Base-by-base conservation (phyloP, 768 basidiomycete species). In the Boletus pseudo-olivaceus region DNA sequence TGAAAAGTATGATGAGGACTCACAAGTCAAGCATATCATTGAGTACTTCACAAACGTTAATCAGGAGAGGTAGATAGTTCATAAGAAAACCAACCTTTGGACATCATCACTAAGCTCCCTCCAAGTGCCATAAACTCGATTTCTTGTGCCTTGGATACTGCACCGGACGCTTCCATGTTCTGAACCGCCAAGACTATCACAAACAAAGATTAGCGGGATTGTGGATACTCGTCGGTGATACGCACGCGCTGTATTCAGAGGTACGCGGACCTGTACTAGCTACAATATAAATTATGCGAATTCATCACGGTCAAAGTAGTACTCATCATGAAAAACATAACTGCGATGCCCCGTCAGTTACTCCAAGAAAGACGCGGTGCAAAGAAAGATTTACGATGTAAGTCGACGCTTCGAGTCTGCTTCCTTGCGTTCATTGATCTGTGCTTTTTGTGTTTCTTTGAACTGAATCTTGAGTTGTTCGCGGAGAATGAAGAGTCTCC, bases 91-190 rank as follows among this genome's bases (percentile, higher is more conserved):
- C 37, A 37, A 80, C 87, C 88, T 77, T 91, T 90, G 35, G 85
- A 84, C 93, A 94, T 94, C 87, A 91, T 90, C 53, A 82, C 85
- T 47, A 94, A 71, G 62, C 86, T 88, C 2, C 88, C 88, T 61
- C 84, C 83, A 17, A 94, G 77, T 7, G 90, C 94, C 62, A 84
- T 85, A 65, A 94, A 93, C 74, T 97, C 93, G 53, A 95, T 84
- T 57, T 88, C 85, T 63, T 93, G 87, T 35, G 86, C 82, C 59
- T 82, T 84, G 2, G 80, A 78, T 42, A 96, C 80, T 1, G 82
- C 80, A 8, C 87, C 83, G 1, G 83, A 83, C 1, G 90, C 91
- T 56, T 89, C 86, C 81, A 96, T 85, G 64, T 98, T 96, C 73
- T 97, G 94, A 17, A 95, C 88, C 1, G 94, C 92, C 46, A 96